Conservation (phyloP, 805 yeast genomes). For the Lipomyces starkeyi region DNA sequence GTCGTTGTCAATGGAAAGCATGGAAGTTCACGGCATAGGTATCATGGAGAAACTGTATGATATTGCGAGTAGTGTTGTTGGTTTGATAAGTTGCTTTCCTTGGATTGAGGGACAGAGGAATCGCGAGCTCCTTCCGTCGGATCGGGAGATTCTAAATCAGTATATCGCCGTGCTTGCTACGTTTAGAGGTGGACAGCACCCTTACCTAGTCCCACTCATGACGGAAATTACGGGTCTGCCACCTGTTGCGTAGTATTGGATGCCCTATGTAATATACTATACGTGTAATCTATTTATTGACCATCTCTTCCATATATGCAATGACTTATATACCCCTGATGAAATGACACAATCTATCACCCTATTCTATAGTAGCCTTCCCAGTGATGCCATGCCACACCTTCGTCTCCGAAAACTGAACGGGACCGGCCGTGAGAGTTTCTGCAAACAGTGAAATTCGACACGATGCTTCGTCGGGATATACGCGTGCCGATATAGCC, state of each 20-base stretch:
- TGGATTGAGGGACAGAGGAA: conserved; percentile 3
- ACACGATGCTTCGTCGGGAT: conserved; percentile 7
- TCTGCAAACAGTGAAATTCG: conserved; percentile 6
- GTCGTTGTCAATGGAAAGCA: conserved; percentile 10
- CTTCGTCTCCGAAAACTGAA: conserved; percentile 7
- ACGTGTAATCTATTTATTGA: background rate
- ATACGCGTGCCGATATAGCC: conserved; percentile 5
- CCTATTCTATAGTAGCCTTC: background rate
- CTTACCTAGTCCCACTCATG: conserved; percentile 21
- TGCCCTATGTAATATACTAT: background rate
- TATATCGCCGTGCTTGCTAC: conserved; percentile 20
- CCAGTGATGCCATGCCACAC: background rate
- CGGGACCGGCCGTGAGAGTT: background rate
- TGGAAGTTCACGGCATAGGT: conserved; percentile 30
- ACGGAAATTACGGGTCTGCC: conserved; percentile 8
- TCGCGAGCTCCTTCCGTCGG: background rate
- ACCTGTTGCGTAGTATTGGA: background rate
- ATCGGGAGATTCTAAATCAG: conserved; percentile 15
- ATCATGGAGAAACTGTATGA: conserved; percentile 28
- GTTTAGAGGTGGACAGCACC: conserved; percentile 26
- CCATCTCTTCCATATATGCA: background rate
- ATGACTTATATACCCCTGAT: background rate
- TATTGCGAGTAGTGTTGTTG: conserved; percentile 13
- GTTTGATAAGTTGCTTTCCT: conserved; percentile 6
- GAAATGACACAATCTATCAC: background rate